Base-by-base conservation (phyloP, 1,284 basidiomycete genomes). In the Takashimella koratensis region DNA sequence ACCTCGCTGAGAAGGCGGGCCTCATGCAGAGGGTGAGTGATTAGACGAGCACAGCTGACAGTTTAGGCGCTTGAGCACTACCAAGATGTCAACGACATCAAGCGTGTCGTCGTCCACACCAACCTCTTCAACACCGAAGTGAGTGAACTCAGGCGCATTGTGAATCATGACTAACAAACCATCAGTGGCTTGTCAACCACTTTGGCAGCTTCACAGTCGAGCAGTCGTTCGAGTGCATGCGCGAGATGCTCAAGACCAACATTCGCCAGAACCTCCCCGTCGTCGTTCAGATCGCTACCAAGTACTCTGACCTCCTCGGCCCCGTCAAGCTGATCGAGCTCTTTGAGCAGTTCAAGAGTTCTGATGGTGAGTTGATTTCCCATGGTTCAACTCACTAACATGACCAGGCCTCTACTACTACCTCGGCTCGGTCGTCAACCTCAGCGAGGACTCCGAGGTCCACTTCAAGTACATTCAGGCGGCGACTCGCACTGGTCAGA, bases 401-500 rank as follows among this genome's bases (percentile, higher is more conserved):
- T 36, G 4, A 36, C 22, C 56, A 87, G 90, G 93, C 73, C 84
- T 99, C 19, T 99, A 98, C 81, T 98, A 98, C 79, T 94, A 93
- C 76, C 85, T 95, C 56, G 92, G 96, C 45, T 97, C 95, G 5
- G 85, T 99, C 62, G 96, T 99, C 74, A 99, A 98, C 79, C 83
- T 98, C 60, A 91, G 87, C 73, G 84, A 91, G 73, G 96, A 99
- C 76, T 83, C 91, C 16, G 96, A 99, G 76, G 96, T 99, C 3
- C 90, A 98, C 81, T 98, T 98, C 86, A 98, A 99, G 82, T 98
- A 98, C 79, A 98, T 99, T 69, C 96, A 98, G 74, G 96, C 96
- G 27, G 96, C 96, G 10, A 97, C 94, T 2, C 87, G 96, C 43
- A 99, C 96, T 20, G 95, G 95, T 43, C 96, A 98, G 75, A 93